Conservation (phyloP, 495 filamentous ascomycete genomes). For the Aspergillus egyptiacus region DNA sequence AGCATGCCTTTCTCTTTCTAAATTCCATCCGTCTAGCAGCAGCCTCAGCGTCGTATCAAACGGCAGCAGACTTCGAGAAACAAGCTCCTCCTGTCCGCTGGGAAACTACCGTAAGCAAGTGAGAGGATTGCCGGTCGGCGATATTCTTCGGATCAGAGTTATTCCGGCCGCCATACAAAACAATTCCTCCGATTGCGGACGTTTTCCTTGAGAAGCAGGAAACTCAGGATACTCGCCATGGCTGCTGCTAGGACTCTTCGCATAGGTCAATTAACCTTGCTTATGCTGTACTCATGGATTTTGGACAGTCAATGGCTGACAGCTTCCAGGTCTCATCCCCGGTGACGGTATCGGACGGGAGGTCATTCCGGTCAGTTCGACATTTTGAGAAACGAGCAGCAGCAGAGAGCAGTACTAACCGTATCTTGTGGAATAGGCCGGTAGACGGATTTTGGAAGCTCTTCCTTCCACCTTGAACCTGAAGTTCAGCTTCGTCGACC, state of each 20-base stretch:
- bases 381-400: conserved; percentile 9
- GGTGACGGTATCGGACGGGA: conserved; percentile 98
- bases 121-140: neutral
- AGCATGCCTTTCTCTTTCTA: no score
- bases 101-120: no score
- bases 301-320: conserved; percentile 20
- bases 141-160: conserved; percentile 13
- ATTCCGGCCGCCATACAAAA: conserved; percentile 16
- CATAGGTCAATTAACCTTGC: conserved; percentile 41
- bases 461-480: conserved; percentile 75
- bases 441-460: conserved; percentile 82
- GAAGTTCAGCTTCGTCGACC: conserved; percentile 88
- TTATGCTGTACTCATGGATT: neutral
- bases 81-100: neutral
- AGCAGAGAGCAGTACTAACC: conserved; percentile 13
- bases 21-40: no score
- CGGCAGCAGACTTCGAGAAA: no score
- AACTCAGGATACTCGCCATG: conserved; percentile 26
- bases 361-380: conserved; percentile 72
- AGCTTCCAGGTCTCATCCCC: conserved; percentile 74
- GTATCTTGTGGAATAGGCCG: conserved; percentile 47
- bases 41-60: no score
- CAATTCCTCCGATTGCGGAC: conserved; percentile 21
- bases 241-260: conserved; percentile 52
- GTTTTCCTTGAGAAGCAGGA: conserved; percentile 9